These are phyloP conservation scores for Calonectria montana DNA, from an alignment of 2,329 filamentous ascomycete species.

Conservation along the genomic window DNA sequence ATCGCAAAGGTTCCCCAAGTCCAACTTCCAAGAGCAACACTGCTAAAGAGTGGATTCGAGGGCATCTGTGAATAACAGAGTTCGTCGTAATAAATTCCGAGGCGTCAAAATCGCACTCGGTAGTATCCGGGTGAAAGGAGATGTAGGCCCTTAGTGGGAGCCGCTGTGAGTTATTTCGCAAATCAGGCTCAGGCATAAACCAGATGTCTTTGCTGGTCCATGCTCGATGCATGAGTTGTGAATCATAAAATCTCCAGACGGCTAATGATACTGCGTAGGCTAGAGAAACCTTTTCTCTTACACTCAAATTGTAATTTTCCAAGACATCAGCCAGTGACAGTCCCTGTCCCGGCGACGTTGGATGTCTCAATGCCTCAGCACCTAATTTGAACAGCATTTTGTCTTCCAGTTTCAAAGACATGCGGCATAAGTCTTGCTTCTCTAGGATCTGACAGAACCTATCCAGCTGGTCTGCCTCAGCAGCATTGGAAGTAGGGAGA, in stretches of 20 bases:
- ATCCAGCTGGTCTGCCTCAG: neutral
- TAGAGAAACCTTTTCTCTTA: constrained; percentile 24
- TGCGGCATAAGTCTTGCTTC: neutral
- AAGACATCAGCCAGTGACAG: constrained; percentile 2
- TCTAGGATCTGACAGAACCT: constrained; percentile 1
- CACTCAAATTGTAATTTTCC: constrained; percentile 14
- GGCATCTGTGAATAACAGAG: constrained; percentile 7
- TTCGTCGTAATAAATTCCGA: neutral
- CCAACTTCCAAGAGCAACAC: constrained; percentile 8
- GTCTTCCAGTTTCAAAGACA: constrained; percentile 11
- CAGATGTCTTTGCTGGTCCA: constrained; percentile 28
- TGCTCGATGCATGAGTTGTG: constrained; percentile 21
- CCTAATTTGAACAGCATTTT: neutral
- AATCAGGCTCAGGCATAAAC: constrained; percentile 28
- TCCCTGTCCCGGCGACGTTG: neutral
- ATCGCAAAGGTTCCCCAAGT: neutral
- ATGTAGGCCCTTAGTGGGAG: constrained; percentile 13
- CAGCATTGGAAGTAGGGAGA: neutral
- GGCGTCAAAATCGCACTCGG: constrained; percentile 7
- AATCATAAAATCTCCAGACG: constrained; percentile 31
- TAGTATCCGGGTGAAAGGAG: constrained; percentile 1
- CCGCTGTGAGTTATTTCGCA: neutral
- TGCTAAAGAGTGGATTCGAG: constrained; percentile 3
- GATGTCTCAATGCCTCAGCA: constrained; percentile 3
- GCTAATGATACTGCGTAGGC: constrained; percentile 21